Conservation (phyloP, 1,284 basidiomycete genomes). For the Ceratobasidium sp. region DNA sequence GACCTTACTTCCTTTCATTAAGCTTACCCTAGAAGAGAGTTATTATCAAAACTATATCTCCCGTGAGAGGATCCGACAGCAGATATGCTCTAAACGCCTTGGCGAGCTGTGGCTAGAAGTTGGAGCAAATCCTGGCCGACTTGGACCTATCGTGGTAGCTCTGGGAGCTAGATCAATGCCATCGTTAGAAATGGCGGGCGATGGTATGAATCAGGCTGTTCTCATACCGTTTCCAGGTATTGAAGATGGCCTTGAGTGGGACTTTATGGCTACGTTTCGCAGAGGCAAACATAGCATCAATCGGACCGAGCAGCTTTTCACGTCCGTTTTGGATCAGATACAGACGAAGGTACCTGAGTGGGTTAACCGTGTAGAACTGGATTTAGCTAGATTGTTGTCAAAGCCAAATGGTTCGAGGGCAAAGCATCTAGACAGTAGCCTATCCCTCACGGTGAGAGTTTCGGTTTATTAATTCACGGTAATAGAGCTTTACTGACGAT, state of each 20-base stretch:
- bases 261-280: not conserved
- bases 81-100: not conserved
- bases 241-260: not conserved
- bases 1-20: not conserved
- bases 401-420: not conserved
- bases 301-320: not conserved
- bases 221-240: not conserved
- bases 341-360: not conserved
- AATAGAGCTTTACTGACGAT: not conserved
- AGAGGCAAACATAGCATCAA: not conserved
- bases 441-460: not conserved
- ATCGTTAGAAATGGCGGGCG: not conserved
- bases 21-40: not conserved
- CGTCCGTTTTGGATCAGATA: not conserved
- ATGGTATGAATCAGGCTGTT: not conserved
- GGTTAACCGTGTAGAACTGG: not conserved
- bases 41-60: not conserved
- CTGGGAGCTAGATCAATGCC: not conserved
- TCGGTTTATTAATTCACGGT: not conserved
- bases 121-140: not conserved
- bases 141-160: not conserved
- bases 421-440: not conserved
- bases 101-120: not conserved
- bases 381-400: not conserved
- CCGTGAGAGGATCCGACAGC: not conserved